These are phyloP conservation scores for Vaccinium macrocarpon DNA, from an alignment of 148 eudicot genomes.

Conservation along the genomic window DNA sequence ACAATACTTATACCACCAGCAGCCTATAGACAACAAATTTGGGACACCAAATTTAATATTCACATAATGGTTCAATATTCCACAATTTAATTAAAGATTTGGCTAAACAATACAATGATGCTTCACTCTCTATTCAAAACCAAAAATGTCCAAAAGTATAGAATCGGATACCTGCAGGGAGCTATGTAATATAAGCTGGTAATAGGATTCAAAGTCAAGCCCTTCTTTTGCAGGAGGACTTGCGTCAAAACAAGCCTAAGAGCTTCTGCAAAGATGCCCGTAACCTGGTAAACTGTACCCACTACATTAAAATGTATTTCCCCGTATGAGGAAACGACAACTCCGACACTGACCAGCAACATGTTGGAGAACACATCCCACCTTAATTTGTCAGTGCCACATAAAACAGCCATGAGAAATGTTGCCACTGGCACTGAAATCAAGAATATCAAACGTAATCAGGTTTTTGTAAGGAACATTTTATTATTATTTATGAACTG, in stretches of 20 bases:
- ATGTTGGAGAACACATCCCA: conserved; percentile 78
- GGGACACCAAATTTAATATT: not conserved
- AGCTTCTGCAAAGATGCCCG: conserved; percentile 84
- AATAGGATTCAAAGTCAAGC: conserved; percentile 74
- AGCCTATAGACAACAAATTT: not conserved
- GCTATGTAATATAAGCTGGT: conserved; percentile 90
- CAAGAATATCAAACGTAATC: conserved; percentile 23
- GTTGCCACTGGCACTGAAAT: conserved; percentile 80
- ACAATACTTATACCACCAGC: not conserved
- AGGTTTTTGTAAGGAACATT: conserved; percentile 7
- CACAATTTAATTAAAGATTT: not conserved
- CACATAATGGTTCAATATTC: not conserved
- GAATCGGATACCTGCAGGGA: conserved; percentile 65
- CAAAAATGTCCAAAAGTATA: not conserved
- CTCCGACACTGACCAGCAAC: conserved; percentile 81
- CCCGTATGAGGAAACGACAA: conserved; percentile 80
- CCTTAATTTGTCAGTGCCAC: conserved; percentile 78
- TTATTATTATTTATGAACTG: too few species aligned
- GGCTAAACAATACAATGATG: not conserved
- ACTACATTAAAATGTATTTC: conserved; percentile 82
- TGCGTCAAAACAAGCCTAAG: conserved; percentile 83
- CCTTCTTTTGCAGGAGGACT: conserved; percentile 86
- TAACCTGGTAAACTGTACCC: conserved; percentile 75
- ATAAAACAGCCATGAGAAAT: conserved; percentile 75
- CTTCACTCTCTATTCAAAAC: not conserved